A percentile compares a stretch with the other conserved stretches of the same genome.
Conservation (phyloP, 179 eudicot genomes). For the Beta macrorhiza region DNA sequence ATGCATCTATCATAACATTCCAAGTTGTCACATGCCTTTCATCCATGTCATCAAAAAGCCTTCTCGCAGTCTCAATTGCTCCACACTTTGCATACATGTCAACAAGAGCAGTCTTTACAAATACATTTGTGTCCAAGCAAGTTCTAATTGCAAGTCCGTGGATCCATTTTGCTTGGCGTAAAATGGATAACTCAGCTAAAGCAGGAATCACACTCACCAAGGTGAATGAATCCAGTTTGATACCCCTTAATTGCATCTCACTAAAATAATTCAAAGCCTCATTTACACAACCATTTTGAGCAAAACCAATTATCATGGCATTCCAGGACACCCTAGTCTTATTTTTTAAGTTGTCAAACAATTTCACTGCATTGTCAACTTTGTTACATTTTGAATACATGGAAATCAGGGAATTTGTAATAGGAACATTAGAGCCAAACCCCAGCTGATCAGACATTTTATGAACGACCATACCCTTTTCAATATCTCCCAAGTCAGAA, state of each 20-base stretch:
- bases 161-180: conserved; percentile 66
- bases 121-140: conserved; percentile 51
- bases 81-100: conserved; percentile 87
- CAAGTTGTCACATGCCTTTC: conserved; percentile 67
- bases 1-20: conserved; percentile 85
- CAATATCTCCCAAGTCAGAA: conserved; percentile 47
- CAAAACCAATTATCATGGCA: conserved; percentile 68
- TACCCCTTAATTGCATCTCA: conserved; percentile 37
- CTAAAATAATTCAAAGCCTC: conserved; percentile 52
- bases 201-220: conserved; percentile 69
- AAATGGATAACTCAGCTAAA: conserved; percentile 55
- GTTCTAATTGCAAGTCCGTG: conserved; percentile 56
- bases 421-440: conserved; percentile 45
- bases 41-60: conserved; percentile 53
- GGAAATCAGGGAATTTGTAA: conserved; percentile 63
- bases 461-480: conserved; percentile 52
- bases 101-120: conserved; percentile 65
- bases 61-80: conserved; percentile 57
- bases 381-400: conserved; percentile 71
- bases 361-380: conserved; percentile 44
- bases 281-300: conserved; percentile 51
- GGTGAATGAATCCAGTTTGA: conserved; percentile 58
- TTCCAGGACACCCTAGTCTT: conserved; percentile 80
- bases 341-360: conserved; percentile 39
- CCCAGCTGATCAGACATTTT: conserved; percentile 36